These are phyloP conservation scores for Aspergillus pseudonomiae DNA, from an alignment of 2,329 filamentous ascomycete genomes.

Conservation along the genomic window DNA sequence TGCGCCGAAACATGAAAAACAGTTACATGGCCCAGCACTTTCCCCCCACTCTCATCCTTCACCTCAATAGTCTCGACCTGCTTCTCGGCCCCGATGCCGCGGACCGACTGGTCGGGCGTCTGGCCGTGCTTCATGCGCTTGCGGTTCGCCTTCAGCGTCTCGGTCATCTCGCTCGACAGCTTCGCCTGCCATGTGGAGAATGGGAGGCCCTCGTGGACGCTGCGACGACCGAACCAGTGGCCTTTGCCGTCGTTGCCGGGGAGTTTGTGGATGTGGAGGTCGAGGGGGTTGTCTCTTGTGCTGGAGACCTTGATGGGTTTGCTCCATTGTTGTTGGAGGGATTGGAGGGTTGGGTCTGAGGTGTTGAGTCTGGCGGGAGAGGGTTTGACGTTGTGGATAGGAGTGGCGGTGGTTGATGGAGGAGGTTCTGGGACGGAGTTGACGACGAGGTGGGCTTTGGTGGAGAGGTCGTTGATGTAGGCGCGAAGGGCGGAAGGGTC, in stretches of 20 bases:
- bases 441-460: constrained; percentile 68
- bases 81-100: constrained; percentile 82
- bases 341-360: constrained; percentile 56
- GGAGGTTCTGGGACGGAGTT: constrained; percentile 72
- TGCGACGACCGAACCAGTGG: constrained; percentile 85
- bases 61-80: constrained; percentile 66
- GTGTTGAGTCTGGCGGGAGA: constrained; percentile 55
- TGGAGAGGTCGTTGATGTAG: constrained; percentile 64
- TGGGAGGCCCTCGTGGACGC: constrained; percentile 75
- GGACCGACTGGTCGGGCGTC: constrained; percentile 73
- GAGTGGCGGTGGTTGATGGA: constrained; percentile 28
- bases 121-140: constrained; percentile 67
- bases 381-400: constrained; percentile 49
- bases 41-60: constrained; percentile 45
- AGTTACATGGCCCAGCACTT: constrained; percentile 38
- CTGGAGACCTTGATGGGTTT: constrained; percentile 69
- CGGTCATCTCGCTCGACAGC: constrained; percentile 76
- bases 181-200: constrained; percentile 79
- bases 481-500: constrained; percentile 52
- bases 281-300: constrained; percentile 72
- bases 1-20: constrained; percentile 86
- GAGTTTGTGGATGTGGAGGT: constrained; percentile 79
- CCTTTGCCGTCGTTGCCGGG: constrained; percentile 78
- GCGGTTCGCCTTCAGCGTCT: constrained; percentile 72
- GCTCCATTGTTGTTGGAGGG: constrained; percentile 78